Evolutionary conservation across 1,139 yeast species (phyloP).

Genomic region (Suhomyces ambrosiae): DNA sequence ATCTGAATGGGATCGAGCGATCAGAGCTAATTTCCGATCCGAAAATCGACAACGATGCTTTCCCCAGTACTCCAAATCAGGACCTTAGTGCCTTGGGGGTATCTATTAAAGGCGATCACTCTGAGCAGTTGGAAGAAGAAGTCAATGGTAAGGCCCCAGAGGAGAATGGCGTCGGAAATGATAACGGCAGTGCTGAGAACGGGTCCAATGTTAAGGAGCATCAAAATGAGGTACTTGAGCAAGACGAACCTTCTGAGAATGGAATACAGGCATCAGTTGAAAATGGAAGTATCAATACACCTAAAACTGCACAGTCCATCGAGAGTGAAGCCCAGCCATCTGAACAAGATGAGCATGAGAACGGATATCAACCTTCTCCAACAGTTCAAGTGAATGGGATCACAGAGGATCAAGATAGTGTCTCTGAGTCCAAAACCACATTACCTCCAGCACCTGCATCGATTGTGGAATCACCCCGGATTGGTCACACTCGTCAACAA

Average conservation of each 20-base stretch:
- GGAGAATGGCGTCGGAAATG: background rate
- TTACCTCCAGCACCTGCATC: slow-evolving; percentile 12
- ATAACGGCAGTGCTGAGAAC: background rate
- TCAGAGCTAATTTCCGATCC: background rate
- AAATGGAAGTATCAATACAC: too few relatives aligned
- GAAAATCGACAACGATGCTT: background rate
- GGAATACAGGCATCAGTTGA: too few relatives aligned
- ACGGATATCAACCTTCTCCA: background rate
- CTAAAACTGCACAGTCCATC: too few relatives aligned
- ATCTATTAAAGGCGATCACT: background rate
- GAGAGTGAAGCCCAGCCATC: background rate
- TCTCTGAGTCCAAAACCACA: too few relatives aligned
- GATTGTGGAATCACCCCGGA: slow-evolving; percentile 15
- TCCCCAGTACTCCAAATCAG: background rate
- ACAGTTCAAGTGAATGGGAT: slow-evolving; percentile 1
- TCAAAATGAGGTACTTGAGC: background rate
- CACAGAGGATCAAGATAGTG: too few relatives aligned
- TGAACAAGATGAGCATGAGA: too few relatives aligned
- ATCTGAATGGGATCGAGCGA: slow-evolving; percentile 2
- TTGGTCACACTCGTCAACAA: slow-evolving; percentile 15
- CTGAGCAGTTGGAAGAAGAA: background rate
- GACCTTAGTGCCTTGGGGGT: background rate
- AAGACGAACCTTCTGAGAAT: too few relatives aligned
- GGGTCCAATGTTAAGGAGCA: background rate
- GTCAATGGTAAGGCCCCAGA: background rate